A percentile compares a stretch with the other conserved stretches of the same genome.
Evolutionary conservation across 129 eudicot genomes (phyloP).

Genomic region (Solidago caesia): DNA sequence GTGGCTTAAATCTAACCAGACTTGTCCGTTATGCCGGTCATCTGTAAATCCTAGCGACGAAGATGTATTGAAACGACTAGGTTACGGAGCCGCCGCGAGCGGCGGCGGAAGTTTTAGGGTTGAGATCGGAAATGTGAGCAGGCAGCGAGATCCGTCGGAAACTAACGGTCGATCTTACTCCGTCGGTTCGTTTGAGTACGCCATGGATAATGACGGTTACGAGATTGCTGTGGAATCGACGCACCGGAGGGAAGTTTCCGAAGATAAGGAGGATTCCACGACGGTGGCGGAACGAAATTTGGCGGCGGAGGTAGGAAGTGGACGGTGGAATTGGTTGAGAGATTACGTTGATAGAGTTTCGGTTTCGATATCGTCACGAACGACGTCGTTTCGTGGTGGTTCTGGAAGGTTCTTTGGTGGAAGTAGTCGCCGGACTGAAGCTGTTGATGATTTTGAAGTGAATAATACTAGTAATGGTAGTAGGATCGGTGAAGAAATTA

Average conservation of each 20-base stretch:
- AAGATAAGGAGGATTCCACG: conserved; percentile 49
- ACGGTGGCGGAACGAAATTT: conserved; percentile 40
- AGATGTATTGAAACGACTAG: conserved; percentile 49
- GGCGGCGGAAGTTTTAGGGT: conserved; percentile 49
- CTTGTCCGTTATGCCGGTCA: conserved; percentile 88
- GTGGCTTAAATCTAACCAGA: conserved; percentile 64
- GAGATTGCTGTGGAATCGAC: conserved; percentile 58
- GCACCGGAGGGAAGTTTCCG: conserved; percentile 46
- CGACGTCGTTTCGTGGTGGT: conserved; percentile 73
- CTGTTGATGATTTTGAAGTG: conserved; percentile 59
- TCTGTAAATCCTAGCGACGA: conserved; percentile 49
- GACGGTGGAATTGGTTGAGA: conserved; percentile 68
- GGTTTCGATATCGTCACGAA: conserved; percentile 49
- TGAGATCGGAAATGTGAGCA: conserved; percentile 75
- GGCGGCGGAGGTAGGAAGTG: conserved; percentile 59
- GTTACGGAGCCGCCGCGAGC: background rate
- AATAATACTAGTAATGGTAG: conserved; percentile 5
- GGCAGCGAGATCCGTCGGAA: conserved; percentile 32
- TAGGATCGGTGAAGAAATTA: conserved; percentile 80
- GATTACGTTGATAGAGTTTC: conserved; percentile 75
- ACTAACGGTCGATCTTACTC: conserved; percentile 55
- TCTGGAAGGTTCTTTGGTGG: conserved; percentile 88
- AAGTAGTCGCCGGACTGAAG: conserved; percentile 71
- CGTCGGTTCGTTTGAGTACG: conserved; percentile 75
- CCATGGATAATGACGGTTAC: conserved; percentile 54